These are phyloP conservation scores for Corinectria fuckeliana DNA, from an alignment of 2,329 filamentous ascomycete species.

Conservation along the genomic window DNA sequence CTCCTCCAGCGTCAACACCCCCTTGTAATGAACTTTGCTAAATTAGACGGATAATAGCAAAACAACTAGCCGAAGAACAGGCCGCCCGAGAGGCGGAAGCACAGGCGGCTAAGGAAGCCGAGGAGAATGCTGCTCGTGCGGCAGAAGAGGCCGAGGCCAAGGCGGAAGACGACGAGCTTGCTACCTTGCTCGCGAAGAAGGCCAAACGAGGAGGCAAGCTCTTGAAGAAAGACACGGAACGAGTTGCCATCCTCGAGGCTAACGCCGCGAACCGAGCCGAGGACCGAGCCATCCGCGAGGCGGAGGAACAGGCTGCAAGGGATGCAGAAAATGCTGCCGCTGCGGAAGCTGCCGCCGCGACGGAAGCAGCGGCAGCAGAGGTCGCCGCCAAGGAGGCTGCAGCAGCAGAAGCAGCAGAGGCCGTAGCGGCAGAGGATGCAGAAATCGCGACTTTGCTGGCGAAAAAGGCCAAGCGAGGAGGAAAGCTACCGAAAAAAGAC, in stretches of 20 bases:
- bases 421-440: conserved; percentile 35
- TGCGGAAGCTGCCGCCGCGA: conserved; percentile 19
- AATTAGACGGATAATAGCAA: conserved; percentile 44
- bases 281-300: conserved; percentile 23
- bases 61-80: conserved; percentile 32
- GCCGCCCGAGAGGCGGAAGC: conserved; percentile 22
- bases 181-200: conserved; percentile 26
- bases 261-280: conserved; percentile 25
- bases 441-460: conserved; percentile 48
- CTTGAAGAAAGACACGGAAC: conserved; percentile 30
- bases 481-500: conserved; percentile 31
- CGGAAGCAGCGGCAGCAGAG: conserved; percentile 26
- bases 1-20: conserved; percentile 57
- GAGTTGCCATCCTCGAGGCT: conserved; percentile 25
- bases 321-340: conserved; percentile 20
- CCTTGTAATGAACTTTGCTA: conserved; percentile 54
- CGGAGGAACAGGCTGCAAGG: conserved; percentile 25
- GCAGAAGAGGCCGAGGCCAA: conserved; percentile 43
- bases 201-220: conserved; percentile 33
- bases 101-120: conserved; percentile 25
- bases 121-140: conserved; percentile 31
- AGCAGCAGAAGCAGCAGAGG: conserved; percentile 20
- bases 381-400: conserved; percentile 23
- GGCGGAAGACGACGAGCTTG: conserved; percentile 32
- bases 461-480: conserved; percentile 44